These are phyloP conservation scores for Sporothrix mexicana DNA, from an alignment of 2,329 filamentous ascomycete genomes.

Conservation along the genomic window DNA sequence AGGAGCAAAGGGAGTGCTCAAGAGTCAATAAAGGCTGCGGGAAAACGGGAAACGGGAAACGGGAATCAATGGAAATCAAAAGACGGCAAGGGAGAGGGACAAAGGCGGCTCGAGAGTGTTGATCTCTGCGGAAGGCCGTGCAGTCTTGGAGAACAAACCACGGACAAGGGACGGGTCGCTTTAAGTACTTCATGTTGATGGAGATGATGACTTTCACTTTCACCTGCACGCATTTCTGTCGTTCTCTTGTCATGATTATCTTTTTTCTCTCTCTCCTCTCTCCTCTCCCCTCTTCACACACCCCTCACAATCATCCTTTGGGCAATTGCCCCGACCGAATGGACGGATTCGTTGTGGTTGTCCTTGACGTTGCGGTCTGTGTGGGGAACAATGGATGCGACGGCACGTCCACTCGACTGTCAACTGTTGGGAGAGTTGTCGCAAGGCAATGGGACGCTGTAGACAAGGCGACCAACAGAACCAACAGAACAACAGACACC, in stretches of 20 bases:
- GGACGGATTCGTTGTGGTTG: background rate
- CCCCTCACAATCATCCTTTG: background rate
- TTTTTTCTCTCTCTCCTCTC: background rate
- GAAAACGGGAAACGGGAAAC: too few species aligned
- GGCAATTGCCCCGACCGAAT: constrained; percentile 22
- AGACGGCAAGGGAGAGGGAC: background rate
- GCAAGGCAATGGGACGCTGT: background rate
- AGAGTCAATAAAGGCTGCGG: too few species aligned
- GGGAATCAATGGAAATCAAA: too few species aligned
- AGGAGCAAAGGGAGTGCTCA: too few species aligned
- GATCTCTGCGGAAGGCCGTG: constrained; percentile 25
- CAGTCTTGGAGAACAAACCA: background rate
- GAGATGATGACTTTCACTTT: too few species aligned
- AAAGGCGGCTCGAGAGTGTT: constrained; percentile 19
- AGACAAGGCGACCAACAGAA: background rate
- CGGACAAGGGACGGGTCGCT: background rate
- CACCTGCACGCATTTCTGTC: background rate
- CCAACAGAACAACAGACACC: background rate
- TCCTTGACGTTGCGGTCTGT: background rate
- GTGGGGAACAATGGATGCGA: background rate
- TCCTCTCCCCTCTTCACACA: background rate
- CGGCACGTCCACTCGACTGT: background rate
- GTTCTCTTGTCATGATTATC: too few species aligned
- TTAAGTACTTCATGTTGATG: background rate
- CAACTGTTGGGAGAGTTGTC: background rate